Evolutionary conservation across 345 rosid genomes (phyloP).

Genomic region (Eutrema yunnanense): DNA sequence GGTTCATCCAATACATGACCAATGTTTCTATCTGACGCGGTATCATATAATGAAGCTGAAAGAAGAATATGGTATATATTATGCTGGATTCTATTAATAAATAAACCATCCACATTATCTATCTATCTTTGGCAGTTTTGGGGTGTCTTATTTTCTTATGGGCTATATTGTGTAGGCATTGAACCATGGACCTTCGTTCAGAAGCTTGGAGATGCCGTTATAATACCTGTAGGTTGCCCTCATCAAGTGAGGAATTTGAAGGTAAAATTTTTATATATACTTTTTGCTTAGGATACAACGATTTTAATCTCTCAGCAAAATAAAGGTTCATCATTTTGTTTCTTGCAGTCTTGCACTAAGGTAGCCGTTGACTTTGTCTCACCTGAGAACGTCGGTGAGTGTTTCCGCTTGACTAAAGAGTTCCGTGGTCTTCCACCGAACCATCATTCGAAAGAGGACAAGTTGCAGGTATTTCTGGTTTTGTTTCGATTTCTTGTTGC

Average conservation of each 20-base stretch:
- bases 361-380: slow-evolving; percentile 65
- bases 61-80: slow-evolving; percentile 59
- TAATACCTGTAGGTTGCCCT: slow-evolving; percentile 33
- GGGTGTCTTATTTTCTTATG: background rate
- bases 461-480: slow-evolving; percentile 41
- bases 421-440: slow-evolving; percentile 51
- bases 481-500: background rate
- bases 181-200: slow-evolving; percentile 36
- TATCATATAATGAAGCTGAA: slow-evolving; percentile 64
- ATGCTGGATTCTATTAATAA: background rate
- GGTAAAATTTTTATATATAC: background rate
- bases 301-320: background rate
- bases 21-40: slow-evolving; percentile 49
- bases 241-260: slow-evolving; percentile 36
- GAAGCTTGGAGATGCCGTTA: slow-evolving; percentile 31
- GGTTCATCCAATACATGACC: slow-evolving; percentile 69
- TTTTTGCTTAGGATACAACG: background rate
- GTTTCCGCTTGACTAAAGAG: slow-evolving; percentile 50
- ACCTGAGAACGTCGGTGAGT: slow-evolving; percentile 52
- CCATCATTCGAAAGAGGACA: slow-evolving; percentile 56
- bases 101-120: background rate
- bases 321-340: background rate
- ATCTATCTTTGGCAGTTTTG: background rate
- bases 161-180: slow-evolving; percentile 16
- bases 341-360: slow-evolving; percentile 57